These are phyloP conservation scores for Leucocoprinus leucothites DNA, from an alignment of 768 basidiomycete genomes.

Conservation along the genomic window DNA sequence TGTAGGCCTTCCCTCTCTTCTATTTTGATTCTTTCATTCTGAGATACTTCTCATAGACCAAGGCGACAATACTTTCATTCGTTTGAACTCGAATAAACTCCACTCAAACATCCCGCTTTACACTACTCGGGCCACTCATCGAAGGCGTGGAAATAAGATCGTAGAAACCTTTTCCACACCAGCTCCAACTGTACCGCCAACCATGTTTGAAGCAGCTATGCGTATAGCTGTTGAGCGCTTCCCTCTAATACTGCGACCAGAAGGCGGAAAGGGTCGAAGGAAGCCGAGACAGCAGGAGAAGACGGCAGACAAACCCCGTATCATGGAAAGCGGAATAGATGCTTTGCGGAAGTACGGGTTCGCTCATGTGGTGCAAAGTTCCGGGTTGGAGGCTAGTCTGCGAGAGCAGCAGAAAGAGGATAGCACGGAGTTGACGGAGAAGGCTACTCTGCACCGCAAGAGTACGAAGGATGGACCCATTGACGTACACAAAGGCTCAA, in stretches of 20 bases:
- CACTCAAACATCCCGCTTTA: not conserved
- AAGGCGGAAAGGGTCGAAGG: not conserved
- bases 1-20: not conserved
- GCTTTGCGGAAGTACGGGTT: not conserved
- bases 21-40: not conserved
- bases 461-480: too few species aligned
- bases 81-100: not conserved
- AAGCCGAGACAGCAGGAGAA: not conserved
- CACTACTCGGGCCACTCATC: not conserved
- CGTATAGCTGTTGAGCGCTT: slow-evolving; percentile 1
- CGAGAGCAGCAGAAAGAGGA: not conserved
- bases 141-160: not conserved
- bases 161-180: not conserved
- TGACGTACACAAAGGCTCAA: too few species aligned
- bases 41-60: not conserved
- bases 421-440: too few species aligned
- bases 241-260: not conserved
- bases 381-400: not conserved
- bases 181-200: not conserved
- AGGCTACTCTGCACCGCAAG: too few species aligned
- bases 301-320: not conserved
- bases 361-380: not conserved
- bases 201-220: slow-evolving; percentile 3
- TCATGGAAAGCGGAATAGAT: not conserved
- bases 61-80: slow-evolving; percentile 3